phyloP scores from a whole-genome alignment of 768 basidiomycete genomes.

The Heimioporus sp. region DNA sequence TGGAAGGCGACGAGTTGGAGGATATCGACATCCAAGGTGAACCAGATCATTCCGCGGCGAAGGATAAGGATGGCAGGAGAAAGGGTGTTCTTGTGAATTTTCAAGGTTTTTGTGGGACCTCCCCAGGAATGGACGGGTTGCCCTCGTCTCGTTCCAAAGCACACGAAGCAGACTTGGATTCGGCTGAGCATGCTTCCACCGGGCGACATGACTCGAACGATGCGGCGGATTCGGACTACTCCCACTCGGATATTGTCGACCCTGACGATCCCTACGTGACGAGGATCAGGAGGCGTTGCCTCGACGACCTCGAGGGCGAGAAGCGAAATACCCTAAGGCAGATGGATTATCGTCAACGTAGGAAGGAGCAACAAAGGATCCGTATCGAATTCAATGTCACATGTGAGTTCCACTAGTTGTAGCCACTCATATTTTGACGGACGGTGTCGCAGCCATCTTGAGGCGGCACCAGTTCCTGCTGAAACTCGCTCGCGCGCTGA shows the following conservation, averaged over 20 bases:
- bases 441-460: slow-evolving; percentile 55
- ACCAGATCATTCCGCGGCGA: slow-evolving; percentile 12
- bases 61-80: slow-evolving; percentile 23
- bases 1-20: slow-evolving; percentile 15
- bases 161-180: slow-evolving; percentile 14
- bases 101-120: slow-evolving; percentile 30
- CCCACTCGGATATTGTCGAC: slow-evolving; percentile 56
- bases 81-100: slow-evolving; percentile 30
- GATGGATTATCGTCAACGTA: slow-evolving; percentile 66
- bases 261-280: slow-evolving; percentile 73
- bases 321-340: slow-evolving; percentile 58
- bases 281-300: slow-evolving; percentile 46
- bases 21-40: slow-evolving; percentile 12
- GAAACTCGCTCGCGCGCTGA: slow-evolving; percentile 80
- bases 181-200: slow-evolving; percentile 5
- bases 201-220: slow-evolving; percentile 41
- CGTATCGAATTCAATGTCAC: slow-evolving; percentile 76
- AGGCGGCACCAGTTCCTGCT: slow-evolving; percentile 84
- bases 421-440: slow-evolving; percentile 1
- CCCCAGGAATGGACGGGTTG: slow-evolving; percentile 21
- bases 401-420: slow-evolving; percentile 41
- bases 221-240: slow-evolving; percentile 35
- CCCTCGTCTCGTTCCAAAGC: slow-evolving; percentile 24
- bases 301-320: slow-evolving; percentile 60
- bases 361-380: slow-evolving; percentile 61